A percentile compares a stretch with the other conserved stretches of the same genome.
Conservation (phyloP, 495 filamentous ascomycete genomes). For the Penicillium argentinense region DNA sequence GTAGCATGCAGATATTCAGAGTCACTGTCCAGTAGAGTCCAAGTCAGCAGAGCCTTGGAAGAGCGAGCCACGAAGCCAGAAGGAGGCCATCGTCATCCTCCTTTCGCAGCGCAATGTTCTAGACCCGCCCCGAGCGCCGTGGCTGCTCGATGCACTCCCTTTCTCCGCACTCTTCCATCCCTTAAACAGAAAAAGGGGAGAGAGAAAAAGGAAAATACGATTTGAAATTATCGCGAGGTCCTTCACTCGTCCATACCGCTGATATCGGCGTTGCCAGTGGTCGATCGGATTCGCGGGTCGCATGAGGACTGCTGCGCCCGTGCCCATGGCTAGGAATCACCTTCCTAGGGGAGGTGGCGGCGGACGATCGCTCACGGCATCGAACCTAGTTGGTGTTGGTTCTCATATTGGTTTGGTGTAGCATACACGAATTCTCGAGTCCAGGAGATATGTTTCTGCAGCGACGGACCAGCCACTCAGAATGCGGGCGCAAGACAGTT, state of each 20-base stretch:
- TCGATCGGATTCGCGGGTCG: conserved; percentile 3
- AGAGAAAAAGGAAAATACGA: background rate
- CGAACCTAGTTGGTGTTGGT: background rate
- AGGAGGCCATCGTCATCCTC: background rate
- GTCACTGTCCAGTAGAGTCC: too few relatives aligned
- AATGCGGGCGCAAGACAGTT: background rate
- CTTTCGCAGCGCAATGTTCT: conserved; percentile 3
- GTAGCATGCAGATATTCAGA: too few relatives aligned
- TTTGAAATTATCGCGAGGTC: too few relatives aligned
- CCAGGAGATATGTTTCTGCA: background rate
- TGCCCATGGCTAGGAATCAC: conserved; percentile 6
- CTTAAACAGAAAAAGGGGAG: too few relatives aligned
- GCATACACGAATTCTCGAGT: conserved; percentile 4
- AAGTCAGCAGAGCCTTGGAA: too few relatives aligned
- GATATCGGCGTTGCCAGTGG: conserved; percentile 1
- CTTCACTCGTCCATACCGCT: background rate
- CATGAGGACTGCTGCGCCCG: conserved; percentile 2
- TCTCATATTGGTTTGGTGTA: background rate
- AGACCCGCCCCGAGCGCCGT: conserved; percentile 4
- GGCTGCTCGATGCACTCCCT: background rate
- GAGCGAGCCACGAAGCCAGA: too few relatives aligned
- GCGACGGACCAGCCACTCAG: conserved; percentile 5
- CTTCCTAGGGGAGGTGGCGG: background rate
- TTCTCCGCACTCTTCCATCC: background rate
- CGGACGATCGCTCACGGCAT: conserved; percentile 1